Evolutionary conservation across 345 rosid genomes (phyloP), one percentile per base, ranked within the genome.

Genomic region (Gossypium ekmanianum): DNA sequence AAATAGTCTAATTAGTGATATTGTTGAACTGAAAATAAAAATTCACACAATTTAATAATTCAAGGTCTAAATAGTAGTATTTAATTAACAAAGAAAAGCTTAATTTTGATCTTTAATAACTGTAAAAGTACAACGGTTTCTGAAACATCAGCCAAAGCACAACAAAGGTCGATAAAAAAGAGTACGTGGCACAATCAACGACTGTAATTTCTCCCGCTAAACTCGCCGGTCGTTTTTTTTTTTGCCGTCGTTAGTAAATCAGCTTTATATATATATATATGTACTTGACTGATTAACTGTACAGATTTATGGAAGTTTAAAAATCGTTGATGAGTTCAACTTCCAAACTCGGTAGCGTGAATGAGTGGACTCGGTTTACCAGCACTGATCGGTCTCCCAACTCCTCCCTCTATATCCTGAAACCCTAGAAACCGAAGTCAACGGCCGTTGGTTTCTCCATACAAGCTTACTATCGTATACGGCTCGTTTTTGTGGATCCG

Each of bases 381-480:
- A 94, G 83, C 98, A 94, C 97, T 94, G 98, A 74, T 94, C 98
- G 6, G 97, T 89, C 83, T 94, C 97, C 97, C 98, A 94, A 56
- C 78, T 91, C 81, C 91, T 83, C 12, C 97, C 88, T 9, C 75
- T 64, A 76, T 86, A 91, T 2, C 92, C 87, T 0, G 86, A 80
- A 45, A 68, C 74, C 13, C 84, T 86, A 27, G 88, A 75, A 61
- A 76, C 61, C 11, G 80, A 61, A 24, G 91, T 88, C 85, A 92
- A 73, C 84, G 94, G 94, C 75, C 90, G 80, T 11, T 55, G 79
- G 45, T 83, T 63, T 72, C 80, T 48, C 11, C 78, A 73, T 9
- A 82, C 67, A 54, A 88, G 79, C 76, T 77, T 80, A 61, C 88
- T 83, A 75, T 94, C 97, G n/a, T 94, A 94, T 18, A 86, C 91